phyloP scores from a whole-genome alignment of 1,139 yeast species.

The Kodamaea fungicola region DNA sequence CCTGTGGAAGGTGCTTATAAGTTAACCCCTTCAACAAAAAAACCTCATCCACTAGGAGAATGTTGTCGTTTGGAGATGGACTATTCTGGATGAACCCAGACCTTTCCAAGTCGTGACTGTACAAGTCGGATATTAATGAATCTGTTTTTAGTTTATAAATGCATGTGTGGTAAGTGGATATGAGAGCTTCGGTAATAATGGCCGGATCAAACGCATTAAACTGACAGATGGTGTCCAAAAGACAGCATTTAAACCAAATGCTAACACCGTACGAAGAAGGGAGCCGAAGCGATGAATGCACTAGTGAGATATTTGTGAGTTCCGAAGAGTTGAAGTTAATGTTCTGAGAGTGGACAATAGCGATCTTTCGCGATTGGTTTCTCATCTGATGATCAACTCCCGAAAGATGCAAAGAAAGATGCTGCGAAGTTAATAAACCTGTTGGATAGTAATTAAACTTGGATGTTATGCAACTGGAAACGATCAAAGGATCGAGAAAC shows the following conservation, averaged over 20 bases:
- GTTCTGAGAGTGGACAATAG: background rate
- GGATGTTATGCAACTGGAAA: conserved; percentile 8
- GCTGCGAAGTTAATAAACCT: conserved; percentile 12
- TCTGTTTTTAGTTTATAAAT: background rate
- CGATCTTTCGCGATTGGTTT: background rate
- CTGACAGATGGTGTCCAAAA: background rate
- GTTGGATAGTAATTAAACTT: conserved; percentile 12
- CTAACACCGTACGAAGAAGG: background rate
- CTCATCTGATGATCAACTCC: conserved; percentile 3
- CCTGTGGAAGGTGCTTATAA: background rate
- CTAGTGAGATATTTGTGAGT: too few relatives aligned
- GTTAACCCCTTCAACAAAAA: background rate
- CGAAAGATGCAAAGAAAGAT: conserved; percentile 8
- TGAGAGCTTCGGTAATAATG: background rate
- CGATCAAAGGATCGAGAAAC: conserved; percentile 13
- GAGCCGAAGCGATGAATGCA: background rate
- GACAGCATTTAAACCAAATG: background rate
- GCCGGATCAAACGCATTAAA: background rate
- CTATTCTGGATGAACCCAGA: background rate
- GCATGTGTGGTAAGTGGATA: background rate
- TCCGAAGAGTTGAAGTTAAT: too few relatives aligned
- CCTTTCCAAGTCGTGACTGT: background rate
- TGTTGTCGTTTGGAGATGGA: background rate
- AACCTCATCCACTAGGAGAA: background rate
- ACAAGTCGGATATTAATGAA: background rate